These are phyloP conservation scores for Phytopythium mirpurense DNA, from an alignment of 352 stramenopile genomes.

Conservation along the genomic window DNA sequence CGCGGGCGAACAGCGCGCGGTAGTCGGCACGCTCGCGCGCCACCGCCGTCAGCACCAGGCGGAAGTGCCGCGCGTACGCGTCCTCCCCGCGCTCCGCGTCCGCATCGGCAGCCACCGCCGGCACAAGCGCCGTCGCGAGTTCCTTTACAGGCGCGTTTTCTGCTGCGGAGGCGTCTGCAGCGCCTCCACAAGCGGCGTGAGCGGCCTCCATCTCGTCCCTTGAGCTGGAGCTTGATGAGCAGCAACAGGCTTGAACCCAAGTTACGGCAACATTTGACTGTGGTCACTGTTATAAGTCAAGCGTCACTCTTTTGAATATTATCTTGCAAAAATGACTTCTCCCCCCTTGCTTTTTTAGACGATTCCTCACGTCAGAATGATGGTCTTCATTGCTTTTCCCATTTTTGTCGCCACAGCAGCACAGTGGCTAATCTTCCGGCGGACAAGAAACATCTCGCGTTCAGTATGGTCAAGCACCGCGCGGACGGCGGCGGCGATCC, in stretches of 20 bases:
- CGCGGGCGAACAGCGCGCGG: conserved; percentile 33
- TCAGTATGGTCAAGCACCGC: conserved; percentile 12
- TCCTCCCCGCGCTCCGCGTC: conserved; percentile 23
- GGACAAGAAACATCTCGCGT: background rate
- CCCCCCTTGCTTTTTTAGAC: too few species aligned
- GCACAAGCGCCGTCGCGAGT: background rate
- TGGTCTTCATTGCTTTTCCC: background rate
- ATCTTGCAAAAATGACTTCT: too few species aligned
- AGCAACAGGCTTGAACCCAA: too few species aligned
- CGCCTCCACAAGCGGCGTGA: background rate
- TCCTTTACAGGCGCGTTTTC: background rate
- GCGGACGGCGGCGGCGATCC: conserved; percentile 4
- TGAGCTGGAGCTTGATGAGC: too few species aligned
- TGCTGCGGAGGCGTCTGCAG: background rate
- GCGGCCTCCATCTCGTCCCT: background rate
- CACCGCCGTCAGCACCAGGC: conserved; percentile 43
- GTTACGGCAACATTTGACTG: background rate
- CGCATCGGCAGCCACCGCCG: background rate
- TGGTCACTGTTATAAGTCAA: background rate
- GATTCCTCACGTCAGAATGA: conserved; percentile 2
- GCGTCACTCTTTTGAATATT: background rate
- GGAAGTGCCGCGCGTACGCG: conserved; percentile 63
- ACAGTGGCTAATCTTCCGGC: background rate
- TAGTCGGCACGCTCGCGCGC: conserved; percentile 41
- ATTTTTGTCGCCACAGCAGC: background rate